Conservation (phyloP, 2,329 filamentous ascomycete species). For the Diplocarpon mali region DNA sequence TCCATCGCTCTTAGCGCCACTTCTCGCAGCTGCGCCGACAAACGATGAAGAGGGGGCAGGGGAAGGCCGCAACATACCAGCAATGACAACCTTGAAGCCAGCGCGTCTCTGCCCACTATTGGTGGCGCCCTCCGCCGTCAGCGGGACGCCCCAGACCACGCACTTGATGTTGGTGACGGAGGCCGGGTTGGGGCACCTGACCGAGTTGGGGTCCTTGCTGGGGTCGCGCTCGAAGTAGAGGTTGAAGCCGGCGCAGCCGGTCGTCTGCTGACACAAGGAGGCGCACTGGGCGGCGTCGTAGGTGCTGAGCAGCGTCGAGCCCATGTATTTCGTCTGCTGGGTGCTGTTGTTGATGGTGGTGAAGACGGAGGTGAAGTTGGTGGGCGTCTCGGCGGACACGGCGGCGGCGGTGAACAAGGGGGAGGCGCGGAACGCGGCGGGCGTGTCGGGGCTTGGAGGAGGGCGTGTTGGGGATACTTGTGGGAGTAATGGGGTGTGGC, state of each 20-base stretch:
- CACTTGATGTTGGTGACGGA: slow-evolving; percentile 28
- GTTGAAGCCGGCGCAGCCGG: slow-evolving; percentile 27
- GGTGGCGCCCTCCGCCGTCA: slow-evolving; percentile 22
- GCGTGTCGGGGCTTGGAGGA: slow-evolving; percentile 3
- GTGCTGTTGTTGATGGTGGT: slow-evolving; percentile 23
- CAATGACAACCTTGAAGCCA: slow-evolving; percentile 31
- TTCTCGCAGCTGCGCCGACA: not conserved
- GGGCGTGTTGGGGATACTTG: not conserved
- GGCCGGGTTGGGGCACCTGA: slow-evolving; percentile 25
- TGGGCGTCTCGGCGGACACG: slow-evolving; percentile 19
- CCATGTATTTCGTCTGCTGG: slow-evolving; percentile 19
- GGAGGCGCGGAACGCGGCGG: slow-evolving; percentile 13
- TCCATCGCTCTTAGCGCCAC: not conserved
- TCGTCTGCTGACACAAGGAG: slow-evolving; percentile 20
- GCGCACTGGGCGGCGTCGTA: slow-evolving; percentile 25
- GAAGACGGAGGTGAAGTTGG: slow-evolving; percentile 27
- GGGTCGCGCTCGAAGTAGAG: slow-evolving; percentile 29
- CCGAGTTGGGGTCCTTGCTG: slow-evolving; percentile 20
- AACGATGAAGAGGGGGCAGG: not conserved
- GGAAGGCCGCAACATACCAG: slow-evolving; percentile 20
- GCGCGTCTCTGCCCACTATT: slow-evolving; percentile 27
- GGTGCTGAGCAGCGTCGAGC: slow-evolving; percentile 19
- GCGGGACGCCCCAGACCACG: slow-evolving; percentile 24
- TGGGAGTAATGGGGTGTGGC: not conserved
- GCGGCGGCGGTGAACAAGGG: slow-evolving; percentile 3